A percentile compares a stretch with the other conserved stretches of the same genome.
Conservation (phyloP, 805 yeast species). For the Ogataea henricii region DNA sequence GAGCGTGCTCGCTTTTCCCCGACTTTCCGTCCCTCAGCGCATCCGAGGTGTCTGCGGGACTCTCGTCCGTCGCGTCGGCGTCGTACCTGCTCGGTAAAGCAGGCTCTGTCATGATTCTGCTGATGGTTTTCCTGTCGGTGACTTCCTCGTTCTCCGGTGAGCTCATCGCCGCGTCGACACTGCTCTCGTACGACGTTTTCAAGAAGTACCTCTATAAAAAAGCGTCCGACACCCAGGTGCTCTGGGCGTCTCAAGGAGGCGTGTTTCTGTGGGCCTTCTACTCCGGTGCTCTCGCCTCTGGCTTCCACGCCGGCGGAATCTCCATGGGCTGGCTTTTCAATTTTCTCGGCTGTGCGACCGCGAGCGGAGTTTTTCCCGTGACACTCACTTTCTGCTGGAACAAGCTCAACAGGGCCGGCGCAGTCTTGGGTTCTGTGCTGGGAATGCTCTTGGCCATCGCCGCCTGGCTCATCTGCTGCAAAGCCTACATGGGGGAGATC, state of each 20-base stretch:
- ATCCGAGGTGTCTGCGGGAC: conserved; percentile 6
- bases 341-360: conserved; percentile 42
- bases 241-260: conserved; percentile 43
- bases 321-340: conserved; percentile 45
- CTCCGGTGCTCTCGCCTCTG: conserved; percentile 50
- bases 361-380: conserved; percentile 49
- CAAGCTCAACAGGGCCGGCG: conserved; percentile 44
- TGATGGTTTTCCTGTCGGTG: conserved; percentile 49
- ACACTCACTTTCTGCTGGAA: conserved; percentile 45
- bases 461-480: conserved; percentile 38
- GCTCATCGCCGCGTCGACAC: conserved; percentile 48
- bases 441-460: conserved; percentile 48
- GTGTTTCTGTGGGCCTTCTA: conserved; percentile 44
- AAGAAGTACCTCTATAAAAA: conserved; percentile 47
- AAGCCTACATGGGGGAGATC: conserved; percentile 38
- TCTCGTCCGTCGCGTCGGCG: conserved; percentile 5
- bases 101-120: conserved; percentile 47
- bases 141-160: conserved; percentile 55
- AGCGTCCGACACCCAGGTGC: conserved; percentile 46
- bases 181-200: conserved; percentile 49
- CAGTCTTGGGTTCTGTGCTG: conserved; percentile 43
- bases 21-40: conserved; percentile 9
- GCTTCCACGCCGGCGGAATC: conserved; percentile 50
- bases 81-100: conserved; percentile 42
- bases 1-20: conserved; percentile 8